A percentile compares a stretch with the other conserved stretches of the same genome.
Conservation (phyloP, 2,329 filamentous ascomycete species). For the Diaporthe amygdali region DNA sequence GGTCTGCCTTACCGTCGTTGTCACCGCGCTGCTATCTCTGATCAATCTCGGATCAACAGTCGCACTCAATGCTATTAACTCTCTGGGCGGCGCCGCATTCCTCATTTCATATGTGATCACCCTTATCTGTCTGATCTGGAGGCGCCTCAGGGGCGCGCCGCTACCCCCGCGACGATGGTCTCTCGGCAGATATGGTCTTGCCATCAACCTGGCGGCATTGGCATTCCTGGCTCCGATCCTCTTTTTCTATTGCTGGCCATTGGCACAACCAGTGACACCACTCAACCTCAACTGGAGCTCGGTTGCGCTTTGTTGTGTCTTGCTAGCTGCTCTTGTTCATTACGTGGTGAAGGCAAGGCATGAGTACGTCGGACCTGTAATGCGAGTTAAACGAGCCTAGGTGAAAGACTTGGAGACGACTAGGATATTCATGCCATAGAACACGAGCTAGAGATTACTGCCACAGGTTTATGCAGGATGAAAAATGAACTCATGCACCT, state of each 20-base stretch:
- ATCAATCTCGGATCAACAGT: background rate
- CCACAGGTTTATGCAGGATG: no score
- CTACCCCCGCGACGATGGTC: background rate
- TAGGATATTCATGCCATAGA: background rate
- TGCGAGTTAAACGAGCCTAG: background rate
- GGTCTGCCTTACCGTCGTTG: background rate
- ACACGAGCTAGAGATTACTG: no score
- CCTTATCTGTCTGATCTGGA: background rate
- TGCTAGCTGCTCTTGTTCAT: background rate
- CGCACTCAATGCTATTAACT: background rate
- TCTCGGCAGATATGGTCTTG: background rate
- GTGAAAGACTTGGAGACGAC: background rate
- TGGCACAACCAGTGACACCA: background rate
- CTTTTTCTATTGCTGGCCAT: constrained; percentile 1
- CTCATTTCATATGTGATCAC: constrained; percentile 2
- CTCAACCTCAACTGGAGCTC: constrained; percentile 8
- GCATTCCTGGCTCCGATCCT: background rate
- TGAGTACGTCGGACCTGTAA: background rate
- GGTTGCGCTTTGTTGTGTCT: background rate
- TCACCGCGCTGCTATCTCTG: background rate
- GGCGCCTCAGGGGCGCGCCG: background rate
- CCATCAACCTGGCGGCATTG: background rate
- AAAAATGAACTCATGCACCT: no score
- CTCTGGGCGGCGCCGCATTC: background rate
- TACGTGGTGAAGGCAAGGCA: background rate